Conservation (phyloP, 1,284 basidiomycete genomes). For the Ustilago crameri region DNA sequence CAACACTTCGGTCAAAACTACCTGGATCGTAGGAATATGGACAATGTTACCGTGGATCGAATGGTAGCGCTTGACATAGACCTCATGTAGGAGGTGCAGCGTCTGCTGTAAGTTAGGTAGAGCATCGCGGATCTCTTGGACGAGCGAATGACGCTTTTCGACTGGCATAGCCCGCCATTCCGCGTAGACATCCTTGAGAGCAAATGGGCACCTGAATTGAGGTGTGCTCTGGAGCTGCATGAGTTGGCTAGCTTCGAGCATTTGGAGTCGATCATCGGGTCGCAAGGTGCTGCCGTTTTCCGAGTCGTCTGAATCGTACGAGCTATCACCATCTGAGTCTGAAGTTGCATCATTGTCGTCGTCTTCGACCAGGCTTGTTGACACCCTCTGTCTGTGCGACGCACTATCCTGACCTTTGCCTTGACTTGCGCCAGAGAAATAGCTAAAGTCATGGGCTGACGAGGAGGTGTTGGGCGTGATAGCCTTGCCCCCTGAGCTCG, state of each 20-base stretch:
- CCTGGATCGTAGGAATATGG: constrained; percentile 23
- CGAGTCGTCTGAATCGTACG: constrained; percentile 15
- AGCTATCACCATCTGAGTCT: constrained; percentile 11
- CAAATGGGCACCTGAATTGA: constrained; percentile 30
- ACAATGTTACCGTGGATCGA: constrained; percentile 36
- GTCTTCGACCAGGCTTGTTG: background rate
- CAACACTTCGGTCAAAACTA: constrained; percentile 30
- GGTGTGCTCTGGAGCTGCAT: constrained; percentile 31
- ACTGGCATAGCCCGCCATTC: constrained; percentile 28
- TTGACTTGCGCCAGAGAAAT: background rate
- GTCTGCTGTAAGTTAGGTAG: constrained; percentile 20
- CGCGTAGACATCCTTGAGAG: constrained; percentile 41
- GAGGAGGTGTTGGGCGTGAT: constrained; percentile 34
- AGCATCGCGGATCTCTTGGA: constrained; percentile 23
- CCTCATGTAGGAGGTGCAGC: constrained; percentile 26
- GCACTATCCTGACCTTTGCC: background rate
- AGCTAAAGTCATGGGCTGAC: constrained; percentile 11
- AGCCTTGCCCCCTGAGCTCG: constrained; percentile 19
- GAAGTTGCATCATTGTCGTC: background rate
- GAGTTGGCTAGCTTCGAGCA: constrained; percentile 23
- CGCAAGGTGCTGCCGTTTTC: constrained; percentile 7
- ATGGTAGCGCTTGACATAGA: constrained; percentile 30
- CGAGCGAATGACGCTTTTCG: constrained; percentile 8
- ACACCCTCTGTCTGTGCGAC: background rate
- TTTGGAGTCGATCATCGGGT: constrained; percentile 16